Base-by-base conservation (phyloP, 306 rosid genomes). In the Bauhinia variegata region DNA sequence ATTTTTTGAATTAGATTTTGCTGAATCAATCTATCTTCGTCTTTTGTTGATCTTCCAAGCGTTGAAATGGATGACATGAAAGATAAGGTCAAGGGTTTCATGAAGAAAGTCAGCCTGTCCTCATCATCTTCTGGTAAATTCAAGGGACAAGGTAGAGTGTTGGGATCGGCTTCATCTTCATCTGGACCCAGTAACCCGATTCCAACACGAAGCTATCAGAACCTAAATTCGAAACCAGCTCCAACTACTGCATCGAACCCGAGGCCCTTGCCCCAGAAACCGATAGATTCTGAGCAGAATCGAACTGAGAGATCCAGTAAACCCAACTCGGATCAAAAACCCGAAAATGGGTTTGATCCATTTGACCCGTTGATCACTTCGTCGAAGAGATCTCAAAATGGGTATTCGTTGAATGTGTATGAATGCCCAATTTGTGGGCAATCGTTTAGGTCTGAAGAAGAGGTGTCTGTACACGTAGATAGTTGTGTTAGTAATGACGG, bases 111-210 rank as follows among this genome's bases (percentile, higher is more conserved):
- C 68, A 85, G 85, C 75, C 76, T 78, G 47, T 65, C 95, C 0
- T 80, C 97, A 0, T 84, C 91, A 2, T 72, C 95, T 47, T 90
- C 99, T 17, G 73, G 80, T 10, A 95, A 81, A 82, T 95, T 95
- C 85, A 91, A 90, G 43, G 99, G 99, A 63, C 99, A 86, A 82
- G 97, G 97, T 54, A 69, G 97, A 75, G 95, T 88, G 57, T 73
- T 95, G 16, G 99, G 99, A 19, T 95, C 98, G 2, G 77, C 92
- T 9, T 79, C 95, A 13, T 67, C 93, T 5, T 31, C 86, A 11
- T 61, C 96, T 0, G 73, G 71, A 10, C 74, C 89, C 32, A 1
- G 52, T 8, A 80, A 76, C 77, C 70, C 91, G 32, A 42, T 23
- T 76, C 73, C 54, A 13, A 0, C 44, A 49, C 80, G 78, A 60